Evolutionary conservation across 805 yeast species (phyloP), one percentile per base, ranked within the genome.

Genomic region (Metschnikowia sp.): DNA sequence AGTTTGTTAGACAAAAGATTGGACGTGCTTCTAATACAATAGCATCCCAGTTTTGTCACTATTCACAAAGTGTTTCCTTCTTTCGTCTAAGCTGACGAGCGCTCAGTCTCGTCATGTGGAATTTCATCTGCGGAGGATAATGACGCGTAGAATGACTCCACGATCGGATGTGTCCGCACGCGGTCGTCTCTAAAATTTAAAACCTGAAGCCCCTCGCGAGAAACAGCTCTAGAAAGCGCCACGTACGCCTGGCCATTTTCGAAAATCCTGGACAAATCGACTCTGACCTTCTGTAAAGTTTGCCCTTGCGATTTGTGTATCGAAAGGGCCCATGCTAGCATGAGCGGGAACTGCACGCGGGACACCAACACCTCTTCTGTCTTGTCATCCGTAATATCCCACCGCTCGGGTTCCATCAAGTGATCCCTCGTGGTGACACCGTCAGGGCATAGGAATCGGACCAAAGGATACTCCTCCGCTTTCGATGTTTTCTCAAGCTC

Each of bases 231-330:
- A 39, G 90, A 84, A 42, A 87, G 66, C 0, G 96, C 94, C 32
- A 87, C 94, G 58, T 87, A 87, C 4, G 85, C 89, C 57, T 87
- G 96, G 18, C 96, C 96, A 45, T 81, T 84, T 62, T 87, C 95
- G 56, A 87, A 87, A 26, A 81, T 77, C 52, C 74, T 78, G 26
- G 77, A 70, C 40, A 87, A 64, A 58, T 87, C 91, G 10, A 87
- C 88, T 52, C 78, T 80, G 3, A 87, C 82, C 51, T 88, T 64
- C 36, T 79, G 82, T 39, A 87, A 74, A 0, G 96, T 86, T 66
- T 87, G 95, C 2, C 96, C 96, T 62, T 87, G 96, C 0, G 94
- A 81, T 61, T 87, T 87, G 60, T 87, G 96, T 42, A 87, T 87
- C 0, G 94, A 87, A 55, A 87, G 63, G 0, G 95, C 90, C 94